These are phyloP conservation scores for Penicillium expansum DNA, from an alignment of 2,329 filamentous ascomycete species.

Conservation along the genomic window DNA sequence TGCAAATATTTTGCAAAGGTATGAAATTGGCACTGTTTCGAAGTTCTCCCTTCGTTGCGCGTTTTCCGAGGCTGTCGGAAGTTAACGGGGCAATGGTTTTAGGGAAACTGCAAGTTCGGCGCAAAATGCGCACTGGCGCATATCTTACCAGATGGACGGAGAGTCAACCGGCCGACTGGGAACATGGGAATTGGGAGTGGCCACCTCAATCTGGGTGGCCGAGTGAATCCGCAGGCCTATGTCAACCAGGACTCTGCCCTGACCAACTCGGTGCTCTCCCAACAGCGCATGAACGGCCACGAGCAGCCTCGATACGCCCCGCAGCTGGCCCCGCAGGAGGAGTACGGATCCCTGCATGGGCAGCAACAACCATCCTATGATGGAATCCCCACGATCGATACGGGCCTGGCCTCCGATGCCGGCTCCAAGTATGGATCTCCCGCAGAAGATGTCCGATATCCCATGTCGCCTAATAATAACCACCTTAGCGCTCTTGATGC, in stretches of 20 bases:
- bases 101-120: slow-evolving; percentile 99
- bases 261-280: slow-evolving; percentile 67
- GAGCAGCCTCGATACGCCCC: slow-evolving; percentile 44
- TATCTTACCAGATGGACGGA: slow-evolving; percentile 86
- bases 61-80: background rate
- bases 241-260: slow-evolving; percentile 67
- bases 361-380: slow-evolving; percentile 49
- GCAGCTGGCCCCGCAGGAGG: slow-evolving; percentile 44
- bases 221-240: slow-evolving; percentile 64
- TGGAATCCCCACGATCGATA: slow-evolving; percentile 56
- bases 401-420: slow-evolving; percentile 57
- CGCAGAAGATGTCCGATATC: slow-evolving; percentile 71
- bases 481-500: slow-evolving; percentile 91
- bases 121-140: slow-evolving; percentile 97
- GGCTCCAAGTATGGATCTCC: slow-evolving; percentile 78
- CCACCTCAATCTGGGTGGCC: slow-evolving; percentile 63
- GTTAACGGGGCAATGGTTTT: slow-evolving; percentile 25
- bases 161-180: slow-evolving; percentile 71
- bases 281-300: slow-evolving; percentile 56
- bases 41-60: background rate
- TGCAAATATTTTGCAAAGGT: slow-evolving; percentile 99
- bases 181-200: slow-evolving; percentile 51
- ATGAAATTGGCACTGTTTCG: slow-evolving; percentile 19
- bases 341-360: slow-evolving; percentile 42
- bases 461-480: slow-evolving; percentile 69